Base-by-base conservation (phyloP, 805 yeast species). In the Danielia reshetovae region DNA sequence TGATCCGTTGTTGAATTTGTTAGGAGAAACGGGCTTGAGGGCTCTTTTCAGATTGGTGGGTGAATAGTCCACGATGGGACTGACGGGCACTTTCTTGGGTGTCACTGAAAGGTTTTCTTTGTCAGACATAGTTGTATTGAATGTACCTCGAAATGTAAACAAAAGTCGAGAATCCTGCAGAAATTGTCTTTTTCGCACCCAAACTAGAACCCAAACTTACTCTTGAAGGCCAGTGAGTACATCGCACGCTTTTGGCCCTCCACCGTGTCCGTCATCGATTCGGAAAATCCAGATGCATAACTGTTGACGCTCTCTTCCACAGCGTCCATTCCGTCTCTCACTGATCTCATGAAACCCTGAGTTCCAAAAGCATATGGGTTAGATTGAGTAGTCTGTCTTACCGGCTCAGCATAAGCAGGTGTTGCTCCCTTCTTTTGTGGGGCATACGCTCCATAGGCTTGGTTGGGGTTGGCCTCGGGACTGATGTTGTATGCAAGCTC, bases 241-340 rank as follows among this genome's bases (percentile, higher is more conserved):
- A 78, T 44, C 23, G 71, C 68, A 29, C 65, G 72, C 43, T 78
- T 74, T 10, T 69, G 71, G 9, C 64, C 62, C 27, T 72, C 78
- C 28, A 74, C 54, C 1, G 74, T 54, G 10, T 75, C 81, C 40
- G 62, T 72, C 65, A 79, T 61, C 11, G 71, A 56, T 42, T 77
- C 79, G 38, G 75, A 70, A 18, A 78, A 59, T 17, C 60, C 66
- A 28, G 66, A 71, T 5, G 85, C 84, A 43, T 75, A 77, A 15
- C 75, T 77, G 50, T 77, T 74, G 32, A 78, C 53, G 7, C 70
- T 59, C 35, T 74, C 79, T 46, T 77, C 85, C 12, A 76, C 51
- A 2, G 61, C 46, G 30, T 77, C 81, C 35, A 75, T 53, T 0
- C 79, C 78, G 22, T 65, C 63, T 39, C 76, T 77, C 21, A 79